Conservation (phyloP, 1,284 basidiomycete genomes). For the Austropuccinia psidii region DNA sequence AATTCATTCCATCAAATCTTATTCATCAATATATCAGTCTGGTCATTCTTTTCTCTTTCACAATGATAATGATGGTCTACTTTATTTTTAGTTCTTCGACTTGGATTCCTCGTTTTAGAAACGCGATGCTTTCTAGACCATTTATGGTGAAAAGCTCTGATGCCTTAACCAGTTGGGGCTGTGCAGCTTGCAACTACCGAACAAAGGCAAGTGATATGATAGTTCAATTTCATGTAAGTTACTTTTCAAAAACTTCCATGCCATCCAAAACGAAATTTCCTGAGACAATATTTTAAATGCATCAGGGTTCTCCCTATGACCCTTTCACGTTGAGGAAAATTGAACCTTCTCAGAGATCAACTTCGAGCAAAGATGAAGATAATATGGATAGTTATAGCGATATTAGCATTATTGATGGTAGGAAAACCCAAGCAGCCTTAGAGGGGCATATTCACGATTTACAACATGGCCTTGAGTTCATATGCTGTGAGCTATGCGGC, state of each 20-base stretch:
- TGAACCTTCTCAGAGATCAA: neutral
- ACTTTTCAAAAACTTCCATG: too few relatives aligned
- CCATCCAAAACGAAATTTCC: too few relatives aligned
- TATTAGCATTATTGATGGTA: neutral
- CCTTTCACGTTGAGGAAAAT: neutral
- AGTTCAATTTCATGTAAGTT: neutral
- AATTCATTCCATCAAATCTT: too few relatives aligned
- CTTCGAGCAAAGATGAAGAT: neutral
- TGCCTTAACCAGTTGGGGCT: neutral
- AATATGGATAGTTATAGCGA: neutral
- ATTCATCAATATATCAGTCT: too few relatives aligned
- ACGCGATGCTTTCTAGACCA: neutral
- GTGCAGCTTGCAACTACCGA: slow-evolving; percentile 18
- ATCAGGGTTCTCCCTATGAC: too few relatives aligned
- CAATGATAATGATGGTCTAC: too few relatives aligned
- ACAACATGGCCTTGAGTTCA: neutral
- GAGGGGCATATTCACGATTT: too few relatives aligned
- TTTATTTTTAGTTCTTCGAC: slow-evolving; percentile 9
- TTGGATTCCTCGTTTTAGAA: slow-evolving; percentile 27
- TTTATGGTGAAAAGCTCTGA: neutral
- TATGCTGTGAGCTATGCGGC: slow-evolving; percentile 16
- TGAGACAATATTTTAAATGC: too few relatives aligned
- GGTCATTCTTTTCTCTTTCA: too few relatives aligned
- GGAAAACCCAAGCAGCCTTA: neutral
- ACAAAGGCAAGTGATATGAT: slow-evolving; percentile 15